A percentile compares a stretch with the other conserved stretches of the same genome.
phyloP scores from a whole-genome alignment of 1,139 yeast species.

The Pichia sp. region DNA sequence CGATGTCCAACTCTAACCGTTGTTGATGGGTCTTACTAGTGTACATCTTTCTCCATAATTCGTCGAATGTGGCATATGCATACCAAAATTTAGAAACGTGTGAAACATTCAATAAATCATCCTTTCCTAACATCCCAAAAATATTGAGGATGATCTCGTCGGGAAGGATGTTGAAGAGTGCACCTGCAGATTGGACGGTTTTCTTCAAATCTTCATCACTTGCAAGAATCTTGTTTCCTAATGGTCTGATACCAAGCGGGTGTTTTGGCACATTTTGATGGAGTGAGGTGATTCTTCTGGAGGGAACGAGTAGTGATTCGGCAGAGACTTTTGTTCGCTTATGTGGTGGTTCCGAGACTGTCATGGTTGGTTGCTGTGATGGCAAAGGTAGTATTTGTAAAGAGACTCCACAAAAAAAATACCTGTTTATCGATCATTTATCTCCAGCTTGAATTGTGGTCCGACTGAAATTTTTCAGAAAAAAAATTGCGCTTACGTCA shows the following conservation, averaged over 20 bases:
- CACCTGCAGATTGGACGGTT: slow-evolving; percentile 49
- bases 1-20: slow-evolving; percentile 3
- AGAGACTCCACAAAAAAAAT: no score
- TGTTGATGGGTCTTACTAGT: slow-evolving; percentile 28
- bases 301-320: slow-evolving; percentile 2
- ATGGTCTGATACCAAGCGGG: slow-evolving; percentile 74
- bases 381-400: no score
- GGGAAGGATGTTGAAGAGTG: slow-evolving; percentile 42
- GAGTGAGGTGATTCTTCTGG: slow-evolving; percentile 7
- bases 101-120: slow-evolving; percentile 47
- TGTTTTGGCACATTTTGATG: slow-evolving; percentile 40
- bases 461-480: no score
- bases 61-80: slow-evolving; percentile 73
- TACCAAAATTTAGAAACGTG: slow-evolving; percentile 65
- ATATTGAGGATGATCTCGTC: slow-evolving; percentile 59
- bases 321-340: neutral
- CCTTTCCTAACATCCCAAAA: slow-evolving; percentile 42
- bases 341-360: neutral
- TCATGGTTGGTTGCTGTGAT: no score
- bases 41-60: slow-evolving; percentile 68
- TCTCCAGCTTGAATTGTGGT: no score
- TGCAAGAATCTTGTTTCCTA: slow-evolving; percentile 53
- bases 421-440: no score
- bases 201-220: slow-evolving; percentile 30
- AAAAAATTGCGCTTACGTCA: no score